Base-by-base conservation (phyloP, 73 alveolate species). In the Diophrys appendiculata region DNA sequence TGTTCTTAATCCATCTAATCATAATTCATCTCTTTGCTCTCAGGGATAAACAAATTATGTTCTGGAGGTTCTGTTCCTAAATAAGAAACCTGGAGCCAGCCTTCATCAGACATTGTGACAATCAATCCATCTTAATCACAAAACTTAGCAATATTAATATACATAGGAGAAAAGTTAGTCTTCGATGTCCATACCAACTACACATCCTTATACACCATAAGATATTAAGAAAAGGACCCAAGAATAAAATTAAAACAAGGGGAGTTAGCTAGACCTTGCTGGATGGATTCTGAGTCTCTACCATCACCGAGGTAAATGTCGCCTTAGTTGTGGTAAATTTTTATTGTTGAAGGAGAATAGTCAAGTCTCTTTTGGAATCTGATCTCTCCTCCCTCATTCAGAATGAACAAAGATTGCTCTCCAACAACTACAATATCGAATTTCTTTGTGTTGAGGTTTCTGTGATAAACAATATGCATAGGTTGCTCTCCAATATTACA, bases 401-500 rank as follows among this genome's bases (percentile, higher is more conserved):
- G 52, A 8, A 80, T 53, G 52, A 76, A 89, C 67, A 83, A 32
- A 0, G 90, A 54, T 29, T 72, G 73, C 52, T 90, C 94, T 1
- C 97, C 93, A 8, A 91, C 87, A 60, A 83, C 90, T 33, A 91
- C 83, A 23, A 91, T 87, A 73, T 91, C 97, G 80, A 72, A 68
- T 78, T 83, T 86, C 81, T 76, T 87, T 14, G 97, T 74, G 33
- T 80, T 77, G 33, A 72, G 77, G 74, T 88, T 83, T 35, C 84
- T 71, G 72, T 80, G 95, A 64, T 83, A 81, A 27, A 73, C 86
- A 52, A 91, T 73, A 56, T 85, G 86, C 33, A 64, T 34, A 14
- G 88, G 91, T 65, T 91, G 91, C 77, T 91, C 97, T 1, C 97
- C 97, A 14, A 91, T 78, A 76, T 85, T 88, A 54, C 93, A 79